These are phyloP conservation scores for Cajanus cajan DNA, from an alignment of 306 rosid genomes.

Conservation along the genomic window DNA sequence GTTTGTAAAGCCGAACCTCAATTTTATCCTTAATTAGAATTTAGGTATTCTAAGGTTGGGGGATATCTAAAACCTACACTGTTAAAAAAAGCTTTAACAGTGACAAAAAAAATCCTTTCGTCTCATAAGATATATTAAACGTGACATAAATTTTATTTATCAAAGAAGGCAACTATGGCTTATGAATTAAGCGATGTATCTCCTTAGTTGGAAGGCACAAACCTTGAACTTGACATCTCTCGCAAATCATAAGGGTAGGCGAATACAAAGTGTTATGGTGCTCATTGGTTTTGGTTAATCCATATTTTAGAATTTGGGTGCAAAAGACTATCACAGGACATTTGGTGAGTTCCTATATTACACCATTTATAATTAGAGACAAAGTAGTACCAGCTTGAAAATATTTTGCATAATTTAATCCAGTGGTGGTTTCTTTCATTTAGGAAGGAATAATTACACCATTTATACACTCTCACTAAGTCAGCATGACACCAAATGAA, in stretches of 20 bases:
- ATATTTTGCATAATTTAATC: not conserved
- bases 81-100: not conserved
- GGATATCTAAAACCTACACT: not conserved
- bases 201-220: not conserved
- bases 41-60: not conserved
- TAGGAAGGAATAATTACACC: constrained; percentile 5
- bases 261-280: not conserved
- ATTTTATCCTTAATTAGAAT: not conserved
- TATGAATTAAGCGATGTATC: not conserved
- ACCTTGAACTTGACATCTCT: not conserved
- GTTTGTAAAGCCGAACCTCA: not conserved
- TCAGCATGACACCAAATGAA: not conserved
- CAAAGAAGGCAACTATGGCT: not conserved
- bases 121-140: not conserved
- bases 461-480: not conserved
- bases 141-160: too few relatives aligned
- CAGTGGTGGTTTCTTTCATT: not conserved
- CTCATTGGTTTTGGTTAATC: not conserved
- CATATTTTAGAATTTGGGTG: not conserved
- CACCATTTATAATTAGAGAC: too few relatives aligned
- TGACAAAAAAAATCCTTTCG: too few relatives aligned
- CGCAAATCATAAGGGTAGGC: not conserved
- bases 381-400: too few relatives aligned
- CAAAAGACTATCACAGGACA: not conserved
- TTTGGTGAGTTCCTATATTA: not conserved